Evolutionary conservation across 345 rosid species (phyloP).

Genomic region (Conringia planisiliqua): DNA sequence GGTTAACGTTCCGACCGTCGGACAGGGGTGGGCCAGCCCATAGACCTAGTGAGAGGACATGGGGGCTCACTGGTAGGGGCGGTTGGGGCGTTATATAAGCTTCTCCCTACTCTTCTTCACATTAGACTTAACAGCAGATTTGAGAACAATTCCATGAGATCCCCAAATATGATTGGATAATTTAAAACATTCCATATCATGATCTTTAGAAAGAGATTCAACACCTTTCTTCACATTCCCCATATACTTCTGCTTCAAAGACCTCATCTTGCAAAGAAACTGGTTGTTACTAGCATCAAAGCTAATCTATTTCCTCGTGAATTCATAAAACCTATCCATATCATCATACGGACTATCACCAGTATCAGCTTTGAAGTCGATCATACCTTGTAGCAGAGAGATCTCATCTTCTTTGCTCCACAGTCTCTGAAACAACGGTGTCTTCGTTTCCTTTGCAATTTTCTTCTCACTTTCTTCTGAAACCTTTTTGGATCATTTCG

Average conservation of each 20-base stretch:
- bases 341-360: slow-evolving; percentile 27
- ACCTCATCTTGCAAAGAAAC: slow-evolving; percentile 35
- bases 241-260: slow-evolving; percentile 37
- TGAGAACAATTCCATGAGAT: neutral
- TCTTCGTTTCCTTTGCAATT: neutral
- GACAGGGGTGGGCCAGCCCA: too few species aligned
- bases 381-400: slow-evolving; percentile 32
- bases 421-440: slow-evolving; percentile 16
- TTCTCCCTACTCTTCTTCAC: neutral
- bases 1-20: too few species aligned
- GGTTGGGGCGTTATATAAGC: too few species aligned
- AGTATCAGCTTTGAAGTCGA: slow-evolving; percentile 20
- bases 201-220: slow-evolving; percentile 22
- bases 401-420: slow-evolving; percentile 47
- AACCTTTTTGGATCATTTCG: slow-evolving; percentile 12
- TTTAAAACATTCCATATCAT: slow-evolving; percentile 21
- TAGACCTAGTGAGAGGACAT: too few species aligned
- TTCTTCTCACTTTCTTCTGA: neutral
- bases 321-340: slow-evolving; percentile 29
- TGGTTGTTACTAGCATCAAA: slow-evolving; percentile 27
- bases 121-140: neutral
- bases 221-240: slow-evolving; percentile 15
- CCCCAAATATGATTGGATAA: slow-evolving; percentile 40
- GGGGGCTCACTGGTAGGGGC: too few species aligned
- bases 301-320: slow-evolving; percentile 23